phyloP scores from a whole-genome alignment of 83 land plant species.

The Diphasiastrum complanatum region DNA sequence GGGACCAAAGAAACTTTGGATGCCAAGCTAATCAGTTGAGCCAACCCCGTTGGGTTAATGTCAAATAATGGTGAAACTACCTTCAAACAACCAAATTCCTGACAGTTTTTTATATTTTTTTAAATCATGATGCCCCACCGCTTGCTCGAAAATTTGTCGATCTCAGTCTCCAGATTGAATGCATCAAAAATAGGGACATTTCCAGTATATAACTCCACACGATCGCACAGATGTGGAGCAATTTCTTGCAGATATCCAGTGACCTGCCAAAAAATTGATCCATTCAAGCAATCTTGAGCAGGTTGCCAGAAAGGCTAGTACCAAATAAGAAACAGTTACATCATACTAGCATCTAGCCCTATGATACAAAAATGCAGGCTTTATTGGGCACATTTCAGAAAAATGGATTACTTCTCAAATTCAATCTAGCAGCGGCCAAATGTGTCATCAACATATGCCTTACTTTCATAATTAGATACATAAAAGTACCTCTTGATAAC shows the following conservation, averaged over 20 bases:
- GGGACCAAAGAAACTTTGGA: too few species aligned
- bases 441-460: neutral
- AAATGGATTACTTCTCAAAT: neutral
- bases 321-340: too few species aligned
- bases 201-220: constrained; percentile 72
- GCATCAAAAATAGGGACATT: constrained; percentile 75
- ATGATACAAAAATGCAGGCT: neutral
- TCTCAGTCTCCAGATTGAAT: constrained; percentile 79
- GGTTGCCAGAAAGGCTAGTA: too few species aligned
- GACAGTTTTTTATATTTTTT: neutral
- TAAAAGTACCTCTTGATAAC: constrained; percentile 79
- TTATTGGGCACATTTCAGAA: neutral
- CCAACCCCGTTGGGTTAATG: too few species aligned
- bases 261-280: constrained; percentile 37
- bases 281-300: too few species aligned
- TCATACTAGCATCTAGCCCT: too few species aligned
- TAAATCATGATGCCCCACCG: too few species aligned
- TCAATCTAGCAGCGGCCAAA: neutral
- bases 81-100: neutral
- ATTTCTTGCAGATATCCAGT: constrained; percentile 82
- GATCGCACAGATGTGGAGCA: constrained; percentile 74
- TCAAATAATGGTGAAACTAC: neutral
- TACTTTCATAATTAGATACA: neutral
- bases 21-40: too few species aligned
- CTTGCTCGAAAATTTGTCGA: constrained; percentile 68